These are phyloP conservation scores for Histomonas meleagridis DNA, from an alignment of 208 protist species.

Conservation along the genomic window DNA sequence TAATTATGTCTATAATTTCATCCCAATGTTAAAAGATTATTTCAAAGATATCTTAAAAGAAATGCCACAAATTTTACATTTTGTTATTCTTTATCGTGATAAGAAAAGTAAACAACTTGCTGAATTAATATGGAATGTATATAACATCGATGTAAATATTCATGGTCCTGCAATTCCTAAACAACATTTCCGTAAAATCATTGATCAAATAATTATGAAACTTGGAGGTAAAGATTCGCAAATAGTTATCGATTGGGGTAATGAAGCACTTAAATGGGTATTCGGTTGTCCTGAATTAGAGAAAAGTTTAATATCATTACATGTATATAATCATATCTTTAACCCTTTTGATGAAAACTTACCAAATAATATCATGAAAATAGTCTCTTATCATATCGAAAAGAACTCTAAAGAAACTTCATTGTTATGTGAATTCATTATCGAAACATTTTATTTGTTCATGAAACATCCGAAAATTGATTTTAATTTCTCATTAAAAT, in stretches of 20 bases:
- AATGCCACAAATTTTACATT: background rate
- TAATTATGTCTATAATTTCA: background rate
- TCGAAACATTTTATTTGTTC: background rate
- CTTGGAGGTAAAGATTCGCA: background rate
- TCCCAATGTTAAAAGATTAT: background rate
- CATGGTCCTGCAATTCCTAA: background rate
- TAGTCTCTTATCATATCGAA: background rate
- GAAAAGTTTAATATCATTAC: background rate
- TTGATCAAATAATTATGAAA: background rate
- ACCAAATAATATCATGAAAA: background rate
- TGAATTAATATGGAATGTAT: background rate
- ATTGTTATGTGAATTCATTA: background rate
- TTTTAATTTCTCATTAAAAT: background rate
- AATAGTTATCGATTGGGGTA: background rate
- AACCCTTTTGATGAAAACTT: background rate
- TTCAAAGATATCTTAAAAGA: background rate
- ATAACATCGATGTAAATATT: background rate
- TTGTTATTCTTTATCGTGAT: background rate
- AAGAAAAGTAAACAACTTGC: background rate
- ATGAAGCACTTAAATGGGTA: background rate
- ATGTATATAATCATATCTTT: background rate
- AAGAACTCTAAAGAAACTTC: background rate
- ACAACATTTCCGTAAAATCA: background rate
- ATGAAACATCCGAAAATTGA: background rate
- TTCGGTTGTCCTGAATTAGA: background rate